phyloP scores from a whole-genome alignment of 352 stramenopile genomes.

The Pelagophyceae sp. region DNA sequence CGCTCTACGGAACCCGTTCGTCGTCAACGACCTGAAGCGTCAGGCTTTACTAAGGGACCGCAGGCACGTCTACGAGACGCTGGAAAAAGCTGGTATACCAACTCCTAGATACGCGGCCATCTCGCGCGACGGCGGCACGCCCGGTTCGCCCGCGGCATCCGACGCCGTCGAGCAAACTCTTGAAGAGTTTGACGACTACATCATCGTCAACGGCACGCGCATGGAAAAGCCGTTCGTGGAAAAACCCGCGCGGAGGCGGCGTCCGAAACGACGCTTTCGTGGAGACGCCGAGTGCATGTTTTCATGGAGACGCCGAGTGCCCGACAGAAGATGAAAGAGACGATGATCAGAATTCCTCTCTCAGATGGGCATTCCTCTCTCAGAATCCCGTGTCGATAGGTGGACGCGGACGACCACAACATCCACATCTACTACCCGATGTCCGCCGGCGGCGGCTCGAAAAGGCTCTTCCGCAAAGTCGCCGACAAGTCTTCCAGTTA shows the following conservation, averaged over 20 bases:
- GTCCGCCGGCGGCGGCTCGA: conserved; percentile 90
- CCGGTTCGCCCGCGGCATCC: conserved; percentile 36
- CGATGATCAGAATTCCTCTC: no score
- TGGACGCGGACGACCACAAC: conserved; percentile 98
- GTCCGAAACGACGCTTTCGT: neutral
- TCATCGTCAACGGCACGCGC: conserved; percentile 80
- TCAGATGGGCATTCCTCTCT: no score
- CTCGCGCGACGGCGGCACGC: conserved; percentile 69
- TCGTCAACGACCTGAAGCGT: conserved; percentile 95
- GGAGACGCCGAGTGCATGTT: no score
- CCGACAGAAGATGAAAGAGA: no score
- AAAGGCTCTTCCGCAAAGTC: conserved; percentile 97
- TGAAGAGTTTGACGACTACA: conserved; percentile 66
- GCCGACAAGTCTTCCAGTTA: conserved; percentile 76
- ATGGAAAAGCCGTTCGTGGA: conserved; percentile 99
- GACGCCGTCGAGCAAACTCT: conserved; percentile 31
- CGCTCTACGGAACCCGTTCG: conserved; percentile 80
- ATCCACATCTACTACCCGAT: conserved; percentile 99
- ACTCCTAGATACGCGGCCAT: conserved; percentile 88
- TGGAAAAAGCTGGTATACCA: conserved; percentile 83
- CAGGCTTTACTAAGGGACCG: conserved; percentile 90
- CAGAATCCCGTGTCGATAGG: no score
- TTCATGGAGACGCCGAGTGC: no score
- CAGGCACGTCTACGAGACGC: conserved; percentile 86
- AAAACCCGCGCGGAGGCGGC: conserved; percentile 89